A percentile compares a stretch with the other conserved stretches of the same genome.
These are phyloP conservation scores for Colletotrichum falcatum DNA, from an alignment of 2,329 filamentous ascomycete species.

Conservation along the genomic window DNA sequence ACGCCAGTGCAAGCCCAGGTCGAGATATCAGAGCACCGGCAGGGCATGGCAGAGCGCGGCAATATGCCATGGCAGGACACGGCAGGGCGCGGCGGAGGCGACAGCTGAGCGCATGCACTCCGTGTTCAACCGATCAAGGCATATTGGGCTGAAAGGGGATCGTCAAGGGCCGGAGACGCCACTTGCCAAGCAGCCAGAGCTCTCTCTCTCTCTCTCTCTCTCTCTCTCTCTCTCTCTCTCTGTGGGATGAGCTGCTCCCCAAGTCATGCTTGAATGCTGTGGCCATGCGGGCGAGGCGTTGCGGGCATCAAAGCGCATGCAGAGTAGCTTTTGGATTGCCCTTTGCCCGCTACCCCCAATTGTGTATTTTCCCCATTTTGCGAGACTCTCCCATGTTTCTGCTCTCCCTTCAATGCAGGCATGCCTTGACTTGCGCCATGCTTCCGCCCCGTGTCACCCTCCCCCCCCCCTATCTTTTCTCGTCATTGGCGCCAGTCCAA, in stretches of 20 bases:
- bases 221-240: conserved; percentile 11
- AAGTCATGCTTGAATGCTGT: background rate
- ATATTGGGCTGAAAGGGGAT: conserved; percentile 8
- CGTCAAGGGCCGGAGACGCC: background rate
- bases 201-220: conserved; percentile 10
- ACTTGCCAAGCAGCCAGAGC: conserved; percentile 6
- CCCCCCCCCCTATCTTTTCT: no score
- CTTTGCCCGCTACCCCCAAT: conserved; percentile 7
- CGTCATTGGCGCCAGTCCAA: background rate
- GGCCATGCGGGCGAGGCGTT: conserved; percentile 6
- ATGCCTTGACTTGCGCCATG: conserved; percentile 33
- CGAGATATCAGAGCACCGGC: conserved; percentile 33
- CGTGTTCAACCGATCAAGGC: conserved; percentile 31
- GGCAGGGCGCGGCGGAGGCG: background rate
- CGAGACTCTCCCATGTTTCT: conserved; percentile 29
- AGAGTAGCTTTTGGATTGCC: background rate
- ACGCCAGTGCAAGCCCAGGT: conserved; percentile 38
- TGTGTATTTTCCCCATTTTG: conserved; percentile 22
- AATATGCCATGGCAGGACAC: background rate
- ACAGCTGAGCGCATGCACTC: conserved; percentile 22
- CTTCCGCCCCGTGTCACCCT: conserved; percentile 32
- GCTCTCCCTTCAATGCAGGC: conserved; percentile 15
- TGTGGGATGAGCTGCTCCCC: conserved; percentile 13
- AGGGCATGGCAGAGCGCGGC: background rate
- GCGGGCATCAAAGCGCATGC: conserved; percentile 15